Base-by-base conservation (phyloP, 129 eudicot species). In the Tagetes patula region DNA sequence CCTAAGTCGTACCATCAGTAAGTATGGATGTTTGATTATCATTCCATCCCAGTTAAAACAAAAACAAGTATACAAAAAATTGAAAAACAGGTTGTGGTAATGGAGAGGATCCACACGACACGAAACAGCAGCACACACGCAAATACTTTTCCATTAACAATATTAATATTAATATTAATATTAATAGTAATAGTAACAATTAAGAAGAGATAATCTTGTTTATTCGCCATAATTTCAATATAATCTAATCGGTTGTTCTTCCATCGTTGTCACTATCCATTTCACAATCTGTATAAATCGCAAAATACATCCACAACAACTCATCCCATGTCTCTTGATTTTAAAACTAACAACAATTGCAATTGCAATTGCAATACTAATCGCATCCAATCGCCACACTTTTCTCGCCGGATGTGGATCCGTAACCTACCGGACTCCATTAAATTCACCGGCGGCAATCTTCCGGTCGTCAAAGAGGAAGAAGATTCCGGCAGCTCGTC, bases 261-360 rank as follows among this genome's bases (percentile, higher is more conserved):
- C 54, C 32, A 20, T 59, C 14, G 8, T 54, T 43, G 58, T 39
- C 74, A 47, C 14, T 54, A 45, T 64, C 3, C 4, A 39, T 39
- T 4, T 39, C 42, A 32, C 50, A 3, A 72, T 48, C 58, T 27
- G 60, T 30, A 48, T 67, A 38, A 40, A 40, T 0, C 5, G 43
- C 5, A 40, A 40, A 40, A 40, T 40, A 6, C 43, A 40, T 58
- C 10, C 49, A 6, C 36, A n/a, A 14, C 8, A 34, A 59, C 42
- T 37, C 48, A 68, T 54, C 39, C 39, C 46, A 86, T 87, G 89
- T 82, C 87, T 64, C 79, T 84, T 42, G 89, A 80, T 38, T 77
- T 84, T 1, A 79, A 84, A 58, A 72, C 73, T 48, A 84, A 8
- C 31, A 72, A 52, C 12, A 49, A 74, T 20, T 72, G 14, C 41